Percentiles rank a stretch among this genome's conserved stretches.
Evolutionary conservation across 345 rosid species (phyloP).

Genomic region (Populus euphratica): DNA sequence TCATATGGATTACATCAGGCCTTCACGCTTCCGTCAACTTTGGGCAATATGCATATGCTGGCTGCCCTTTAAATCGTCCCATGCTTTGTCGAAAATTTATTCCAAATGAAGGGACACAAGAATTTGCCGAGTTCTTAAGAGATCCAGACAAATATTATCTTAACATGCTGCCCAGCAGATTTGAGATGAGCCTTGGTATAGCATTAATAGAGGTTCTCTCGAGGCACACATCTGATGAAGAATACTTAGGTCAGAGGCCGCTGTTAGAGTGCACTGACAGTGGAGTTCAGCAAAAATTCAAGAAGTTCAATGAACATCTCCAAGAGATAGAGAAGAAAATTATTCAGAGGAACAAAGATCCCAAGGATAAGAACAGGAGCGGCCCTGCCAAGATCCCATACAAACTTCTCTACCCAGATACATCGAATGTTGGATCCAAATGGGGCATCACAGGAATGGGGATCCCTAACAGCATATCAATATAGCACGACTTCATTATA

Average conservation of each 20-base stretch:
- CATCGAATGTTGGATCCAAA: slow-evolving; percentile 19
- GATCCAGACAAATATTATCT: slow-evolving; percentile 46
- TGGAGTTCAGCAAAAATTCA: slow-evolving; percentile 26
- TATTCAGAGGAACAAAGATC: slow-evolving; percentile 36
- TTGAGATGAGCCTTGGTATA: slow-evolving; percentile 35
- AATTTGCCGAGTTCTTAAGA: slow-evolving; percentile 30
- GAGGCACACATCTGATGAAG: slow-evolving; percentile 46
- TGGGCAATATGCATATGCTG: slow-evolving; percentile 57
- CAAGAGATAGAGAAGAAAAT: slow-evolving; percentile 39
- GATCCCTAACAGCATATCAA: slow-evolving; percentile 55
- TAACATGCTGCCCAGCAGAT: slow-evolving; percentile 48
- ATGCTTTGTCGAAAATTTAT: slow-evolving; percentile 38
- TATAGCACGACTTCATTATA: slow-evolving; percentile 17
- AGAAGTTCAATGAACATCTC: slow-evolving; percentile 37
- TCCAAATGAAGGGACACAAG: slow-evolving; percentile 46
- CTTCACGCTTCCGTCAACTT: slow-evolving; percentile 55
- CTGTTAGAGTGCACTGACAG: slow-evolving; percentile 35
- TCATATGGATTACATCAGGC: slow-evolving; percentile 61
- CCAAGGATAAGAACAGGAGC: slow-evolving; percentile 42
- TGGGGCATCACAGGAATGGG: slow-evolving; percentile 43
- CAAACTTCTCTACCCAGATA: slow-evolving; percentile 40
- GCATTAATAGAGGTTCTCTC: slow-evolving; percentile 50
- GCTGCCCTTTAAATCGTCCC: slow-evolving; percentile 56
- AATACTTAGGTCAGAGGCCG: slow-evolving; percentile 48
- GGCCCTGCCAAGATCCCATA: slow-evolving; percentile 52